Conservation (phyloP, 352 stramenopile genomes). For the Phytophthora ohioensis region DNA sequence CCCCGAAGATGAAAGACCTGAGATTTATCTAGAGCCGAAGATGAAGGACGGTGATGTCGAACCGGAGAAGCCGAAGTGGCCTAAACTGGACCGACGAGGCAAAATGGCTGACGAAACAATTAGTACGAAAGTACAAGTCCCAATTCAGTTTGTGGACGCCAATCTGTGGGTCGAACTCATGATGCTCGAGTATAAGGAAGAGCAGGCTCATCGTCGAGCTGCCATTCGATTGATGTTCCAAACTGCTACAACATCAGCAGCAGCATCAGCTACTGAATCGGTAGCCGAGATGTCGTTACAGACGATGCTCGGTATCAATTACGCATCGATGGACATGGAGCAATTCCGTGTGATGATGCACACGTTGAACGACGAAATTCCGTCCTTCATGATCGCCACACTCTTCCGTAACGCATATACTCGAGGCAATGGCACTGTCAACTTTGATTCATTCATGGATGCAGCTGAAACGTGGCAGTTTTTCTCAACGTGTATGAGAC, state of each 20-base stretch:
- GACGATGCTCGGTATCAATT: constrained; percentile 32
- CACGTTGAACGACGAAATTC: constrained; percentile 83
- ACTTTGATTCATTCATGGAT: constrained; percentile 91
- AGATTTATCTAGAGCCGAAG: constrained; percentile 50
- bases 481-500: constrained; percentile 87
- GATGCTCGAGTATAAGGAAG: constrained; percentile 93
- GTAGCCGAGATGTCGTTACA: constrained; percentile 34
- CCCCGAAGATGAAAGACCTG: constrained; percentile 60
- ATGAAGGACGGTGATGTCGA: not conserved
- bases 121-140: not conserved
- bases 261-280: constrained; percentile 18
- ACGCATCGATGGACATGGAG: constrained; percentile 90
- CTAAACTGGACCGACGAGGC: constrained; percentile 16
- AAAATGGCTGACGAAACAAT: constrained; percentile 18
- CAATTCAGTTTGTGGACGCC: constrained; percentile 72
- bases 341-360: constrained; percentile 91
- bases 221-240: constrained; percentile 95
- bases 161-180: constrained; percentile 88
- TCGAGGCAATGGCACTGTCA: constrained; percentile 78
- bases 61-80: constrained; percentile 17
- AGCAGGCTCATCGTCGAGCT: constrained; percentile 90
- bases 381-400: constrained; percentile 63
- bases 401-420: constrained; percentile 77
- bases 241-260: constrained; percentile 67
- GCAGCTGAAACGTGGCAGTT: constrained; percentile 86